Base-by-base conservation (phyloP, 2,329 filamentous ascomycete species). In the Rasamsonia emersonii region DNA sequence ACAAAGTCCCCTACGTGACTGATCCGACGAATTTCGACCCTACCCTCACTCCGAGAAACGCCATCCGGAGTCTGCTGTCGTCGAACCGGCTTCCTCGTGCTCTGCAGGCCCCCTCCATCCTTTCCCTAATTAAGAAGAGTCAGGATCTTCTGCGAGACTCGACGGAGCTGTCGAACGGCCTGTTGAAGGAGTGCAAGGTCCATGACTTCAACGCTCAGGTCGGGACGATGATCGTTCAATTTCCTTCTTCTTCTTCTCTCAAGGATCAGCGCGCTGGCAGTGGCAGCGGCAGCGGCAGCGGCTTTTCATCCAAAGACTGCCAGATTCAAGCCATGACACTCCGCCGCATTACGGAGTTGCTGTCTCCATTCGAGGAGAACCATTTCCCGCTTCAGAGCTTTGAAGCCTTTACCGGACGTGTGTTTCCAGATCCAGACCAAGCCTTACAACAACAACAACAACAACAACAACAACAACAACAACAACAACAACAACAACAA, bases 1-100 rank as follows among this genome's bases (percentile, higher is more conserved):
- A 78, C 42, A 59, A 67, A 0, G 61, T 93, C 7, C 60, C 64
- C 1, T 96, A 85, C 82, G 83, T 86, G 41, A 84, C 91, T 52
- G 91, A 98, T 53, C 62, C 67, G 24, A 95, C 88, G 2, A 98
- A 98, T 50, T 57, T 67, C 10, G 82, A 95, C 47, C 70, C 67
- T 6, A 86, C 79, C 0, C 61, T 93, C 37, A 94, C 91, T 0
- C 60, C 70, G 26, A 75, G 91, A 21, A 98, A 98, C 49, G 78
- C 89, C 0, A 67, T 95, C 21, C 75, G 89, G 18, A 64, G 81
- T 52, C 54, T 93, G 25, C 67, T 74, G 13, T 60, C 65, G 16
- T 58, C 70, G 4, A 59, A 78, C 36, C 49, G 55, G 3, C 61
- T 96, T 3, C 89, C 91, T 0, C 54, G 54, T 7, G 85, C 86